Evolutionary conservation across 345 rosid species (phyloP), one percentile per base, ranked within the genome.

Genomic region (Capsella bursapastoris): DNA sequence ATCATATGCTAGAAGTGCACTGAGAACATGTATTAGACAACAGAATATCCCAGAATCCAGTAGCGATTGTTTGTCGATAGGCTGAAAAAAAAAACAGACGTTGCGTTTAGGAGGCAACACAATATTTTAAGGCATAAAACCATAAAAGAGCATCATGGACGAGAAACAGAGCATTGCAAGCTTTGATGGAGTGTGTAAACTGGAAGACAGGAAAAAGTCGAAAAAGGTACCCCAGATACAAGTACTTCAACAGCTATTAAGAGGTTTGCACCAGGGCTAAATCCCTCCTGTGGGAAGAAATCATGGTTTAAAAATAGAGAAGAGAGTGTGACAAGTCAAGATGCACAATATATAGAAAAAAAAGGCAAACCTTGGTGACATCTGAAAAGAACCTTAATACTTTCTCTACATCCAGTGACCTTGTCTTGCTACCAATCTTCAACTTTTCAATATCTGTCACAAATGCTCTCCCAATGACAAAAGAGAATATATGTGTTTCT

Each of bases 381-480:
- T 92, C 93, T n/a, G 97, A 86, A 83, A 96, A 92, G 80, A 84
- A 96, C 75, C 64, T 79, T 69, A 92, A 73, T 71, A 90, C 83
- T 79, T 83, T 85, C 49, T 61, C 80, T 80, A 84, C 85, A 85
- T 88, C 88, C 91, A 96, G 68, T 71, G 96, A 84, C 84, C 93
- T 89, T 69, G 86, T 82, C 88, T 92, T 92, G 89, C 90, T 89
- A 85, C 97, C 80, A 71, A 96, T 88, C 83, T 96, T 96, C 84
- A 96, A 86, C 86, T 96, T 96, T 76, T 88, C 99, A 64, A 92
- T 83, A 82, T 96, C 99, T 35, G 99, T 89, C 69, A 92, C 99
- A 88, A 92, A 96, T 53, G 98, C 99, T 88, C 99, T 84, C 86
- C 99, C 99, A 78, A 96, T 90, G 73, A 92, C 99, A 82, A 96